These are phyloP conservation scores for Hymenoscyphus occultus DNA, from an alignment of 2,329 filamentous ascomycete genomes.

Conservation along the genomic window DNA sequence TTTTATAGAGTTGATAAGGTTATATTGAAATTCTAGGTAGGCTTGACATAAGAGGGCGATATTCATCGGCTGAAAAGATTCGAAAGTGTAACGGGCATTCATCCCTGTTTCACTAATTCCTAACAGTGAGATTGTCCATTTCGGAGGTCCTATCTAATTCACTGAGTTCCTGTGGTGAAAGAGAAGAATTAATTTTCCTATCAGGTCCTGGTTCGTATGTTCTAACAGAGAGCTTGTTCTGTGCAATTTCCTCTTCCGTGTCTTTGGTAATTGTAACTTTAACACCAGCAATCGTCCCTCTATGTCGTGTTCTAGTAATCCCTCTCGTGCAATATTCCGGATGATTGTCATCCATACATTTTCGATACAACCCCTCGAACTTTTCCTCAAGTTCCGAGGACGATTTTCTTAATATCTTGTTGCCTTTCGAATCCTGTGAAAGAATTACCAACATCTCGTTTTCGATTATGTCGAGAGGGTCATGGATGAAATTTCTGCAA, in stretches of 20 bases:
- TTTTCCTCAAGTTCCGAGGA: not conserved
- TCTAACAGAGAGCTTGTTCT: not conserved
- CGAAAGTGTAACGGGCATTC: too few species aligned
- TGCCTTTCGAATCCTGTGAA: not conserved
- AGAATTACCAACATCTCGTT: conserved; percentile 11
- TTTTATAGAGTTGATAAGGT: not conserved
- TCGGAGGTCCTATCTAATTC: not conserved
- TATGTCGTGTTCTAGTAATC: not conserved
- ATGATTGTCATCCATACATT: not conserved
- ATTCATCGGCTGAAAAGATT: not conserved
- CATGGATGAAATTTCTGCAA: conserved; percentile 11
- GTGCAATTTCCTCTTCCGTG: not conserved
- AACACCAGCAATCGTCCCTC: not conserved
- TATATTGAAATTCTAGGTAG: not conserved
- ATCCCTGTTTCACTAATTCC: not conserved
- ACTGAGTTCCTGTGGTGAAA: not conserved
- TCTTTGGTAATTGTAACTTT: not conserved
- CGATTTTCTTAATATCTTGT: not conserved
- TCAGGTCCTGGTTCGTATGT: not conserved
- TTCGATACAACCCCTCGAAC: not conserved
- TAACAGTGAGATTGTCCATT: not conserved
- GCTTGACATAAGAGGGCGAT: not conserved
- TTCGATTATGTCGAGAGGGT: conserved; percentile 14
- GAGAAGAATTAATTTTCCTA: not conserved
- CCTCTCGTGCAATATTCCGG: not conserved